Evolutionary conservation across 768 basidiomycete species (phyloP), one percentile per base, ranked within the genome.

Genomic region (Xanthoconium purpureum): DNA sequence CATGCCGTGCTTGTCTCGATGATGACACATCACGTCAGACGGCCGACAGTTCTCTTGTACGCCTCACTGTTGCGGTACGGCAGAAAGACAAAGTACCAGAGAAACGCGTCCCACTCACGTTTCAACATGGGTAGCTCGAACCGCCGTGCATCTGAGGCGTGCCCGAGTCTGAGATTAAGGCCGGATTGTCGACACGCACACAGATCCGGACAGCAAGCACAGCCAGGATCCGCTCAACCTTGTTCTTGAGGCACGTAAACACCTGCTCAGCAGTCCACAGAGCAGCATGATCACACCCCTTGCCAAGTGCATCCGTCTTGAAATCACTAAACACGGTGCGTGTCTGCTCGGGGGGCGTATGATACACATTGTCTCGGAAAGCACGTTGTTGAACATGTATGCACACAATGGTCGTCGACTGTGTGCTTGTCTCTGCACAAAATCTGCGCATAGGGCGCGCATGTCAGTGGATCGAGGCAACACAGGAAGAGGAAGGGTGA

Each of bases 11-110:
- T 53, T 43, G 8, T 63, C 58, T 40, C 46, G 53, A 13, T 63
- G 42, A 62, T 55, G 47, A 66, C 59, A 4, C 65, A 60, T 3
- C 58, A 60, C 9, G 72, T 73, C 24, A 70, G 57, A 6, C 63
- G 56, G 0, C 45, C 57, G 35, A 82, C 66, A 12, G 75, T 75
- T 43, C 76, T 64, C 28, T 65, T 61, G 59, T 83, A 85, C 14
- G 74, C 74, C 10, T 70, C 66, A 59, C 80, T 78, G 56, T 85
- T 85, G 15, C 84, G 73, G 57, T 82, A 85, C n/a, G 82, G 77
- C 0, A 85, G 68, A 58, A 85, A 84, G 12, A 78, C 70, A 43
- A 84, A 75, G 63, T 79, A 84, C 56, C 76, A 78, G 11, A 78
- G 73, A 2, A 85, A 57, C 17, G 64, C 65, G 39, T 78, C 75